A percentile compares a stretch with the other conserved stretches of the same genome.
phyloP scores from a whole-genome alignment of 805 yeast species.

The Saccharomyces eubayanus region DNA sequence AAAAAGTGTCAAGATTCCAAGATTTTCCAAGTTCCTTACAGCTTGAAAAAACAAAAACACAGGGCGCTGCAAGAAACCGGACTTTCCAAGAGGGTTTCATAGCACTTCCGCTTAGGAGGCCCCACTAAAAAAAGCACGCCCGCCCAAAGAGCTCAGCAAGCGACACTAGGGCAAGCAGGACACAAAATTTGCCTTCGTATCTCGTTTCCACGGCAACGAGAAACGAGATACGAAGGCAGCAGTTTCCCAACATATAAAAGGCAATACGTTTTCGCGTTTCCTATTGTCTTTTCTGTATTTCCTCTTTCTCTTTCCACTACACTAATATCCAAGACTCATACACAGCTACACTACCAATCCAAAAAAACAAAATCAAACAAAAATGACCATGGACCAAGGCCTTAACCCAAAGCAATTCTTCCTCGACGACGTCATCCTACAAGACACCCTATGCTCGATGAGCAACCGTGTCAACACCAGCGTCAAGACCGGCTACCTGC shows the following conservation, averaged over 20 bases:
- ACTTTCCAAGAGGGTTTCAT: neutral
- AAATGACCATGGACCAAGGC: slow-evolving; percentile 48
- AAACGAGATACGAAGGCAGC: neutral
- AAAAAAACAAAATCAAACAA: neutral
- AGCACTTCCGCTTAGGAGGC: neutral
- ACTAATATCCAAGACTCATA: neutral
- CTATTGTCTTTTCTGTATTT: neutral
- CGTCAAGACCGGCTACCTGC: slow-evolving; percentile 7
- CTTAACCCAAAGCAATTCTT: neutral
- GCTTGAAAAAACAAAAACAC: neutral
- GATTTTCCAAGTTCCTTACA: neutral
- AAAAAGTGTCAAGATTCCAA: neutral
- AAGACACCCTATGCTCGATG: neutral
- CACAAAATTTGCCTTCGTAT: neutral
- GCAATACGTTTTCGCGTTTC: neutral
- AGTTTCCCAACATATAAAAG: neutral
- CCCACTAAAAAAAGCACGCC: neutral
- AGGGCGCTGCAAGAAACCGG: neutral
- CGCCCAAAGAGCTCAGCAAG: neutral
- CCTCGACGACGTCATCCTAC: neutral
- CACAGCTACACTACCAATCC: neutral
- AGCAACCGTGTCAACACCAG: slow-evolving; percentile 5
- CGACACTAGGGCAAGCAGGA: neutral
- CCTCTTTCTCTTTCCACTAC: neutral
- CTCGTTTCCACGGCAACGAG: neutral